These are phyloP conservation scores for Erigeron canadensis DNA, from an alignment of 129 eudicot genomes.

Conservation along the genomic window DNA sequence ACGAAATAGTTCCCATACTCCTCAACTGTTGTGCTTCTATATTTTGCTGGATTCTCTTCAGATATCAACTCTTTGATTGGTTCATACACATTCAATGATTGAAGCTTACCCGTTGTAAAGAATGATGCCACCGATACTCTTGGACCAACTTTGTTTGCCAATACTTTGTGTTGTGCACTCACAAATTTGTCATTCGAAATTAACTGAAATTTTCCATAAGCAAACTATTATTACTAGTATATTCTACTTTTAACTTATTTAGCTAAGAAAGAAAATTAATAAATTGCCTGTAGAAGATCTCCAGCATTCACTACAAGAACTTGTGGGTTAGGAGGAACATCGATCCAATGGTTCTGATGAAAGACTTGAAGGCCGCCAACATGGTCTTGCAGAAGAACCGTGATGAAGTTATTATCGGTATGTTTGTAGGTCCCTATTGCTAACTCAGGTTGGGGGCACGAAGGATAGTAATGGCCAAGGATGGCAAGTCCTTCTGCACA, in stretches of 20 bases:
- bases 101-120: constrained; percentile 22
- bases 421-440: constrained; percentile 35
- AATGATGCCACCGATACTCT: constrained; percentile 58
- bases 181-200: constrained; percentile 56
- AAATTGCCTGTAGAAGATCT: constrained; percentile 42
- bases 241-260: no score
- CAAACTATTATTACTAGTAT: no score
- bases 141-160: constrained; percentile 48
- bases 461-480: constrained; percentile 41
- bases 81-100: constrained; percentile 27
- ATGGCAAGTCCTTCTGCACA: constrained; percentile 27
- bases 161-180: constrained; percentile 53
- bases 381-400: constrained; percentile 40
- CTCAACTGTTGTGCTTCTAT: constrained; percentile 36
- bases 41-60: constrained; percentile 46
- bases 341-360: constrained; percentile 37
- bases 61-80: constrained; percentile 56
- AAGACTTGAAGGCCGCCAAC: constrained; percentile 44
- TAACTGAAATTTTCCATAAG: constrained; percentile 29
- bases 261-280: background rate
- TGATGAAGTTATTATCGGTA: constrained; percentile 34
- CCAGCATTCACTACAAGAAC: constrained; percentile 37
- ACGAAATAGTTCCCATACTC: constrained; percentile 11
- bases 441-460: constrained; percentile 39
- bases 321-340: constrained; percentile 37